Evolutionary conservation across 306 rosid species (phyloP).

Genomic region (Castanea sativa): DNA sequence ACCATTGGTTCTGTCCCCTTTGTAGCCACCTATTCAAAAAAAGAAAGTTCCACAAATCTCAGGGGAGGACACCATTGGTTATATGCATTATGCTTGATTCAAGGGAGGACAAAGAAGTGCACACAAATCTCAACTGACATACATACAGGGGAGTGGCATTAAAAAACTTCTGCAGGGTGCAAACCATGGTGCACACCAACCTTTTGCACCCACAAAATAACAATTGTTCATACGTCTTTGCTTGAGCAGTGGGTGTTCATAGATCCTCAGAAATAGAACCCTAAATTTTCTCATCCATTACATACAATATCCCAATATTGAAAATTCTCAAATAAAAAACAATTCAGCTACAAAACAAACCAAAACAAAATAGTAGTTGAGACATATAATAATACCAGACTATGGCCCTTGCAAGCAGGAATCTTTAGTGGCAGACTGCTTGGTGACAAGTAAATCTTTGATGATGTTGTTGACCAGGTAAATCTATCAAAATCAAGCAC

Average conservation of each 20-base stretch:
- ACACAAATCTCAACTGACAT: not conserved
- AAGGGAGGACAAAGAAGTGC: not conserved
- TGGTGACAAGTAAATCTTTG: constrained; percentile 85
- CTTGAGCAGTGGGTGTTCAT: not conserved
- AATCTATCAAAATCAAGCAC: constrained; percentile 82
- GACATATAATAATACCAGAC: constrained; percentile 51
- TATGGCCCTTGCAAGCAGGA: constrained; percentile 95
- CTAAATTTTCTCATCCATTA: not conserved
- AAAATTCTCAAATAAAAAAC: not conserved
- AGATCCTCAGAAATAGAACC: not conserved
- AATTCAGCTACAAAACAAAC: not conserved
- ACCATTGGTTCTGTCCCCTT: constrained; percentile 53
- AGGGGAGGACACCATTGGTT: too few species aligned
- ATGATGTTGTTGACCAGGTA: constrained; percentile 75
- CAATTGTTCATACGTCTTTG: too few species aligned
- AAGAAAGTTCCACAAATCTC: constrained; percentile 9
- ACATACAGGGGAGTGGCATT: not conserved
- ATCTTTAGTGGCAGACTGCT: constrained; percentile 83
- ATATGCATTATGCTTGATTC: not conserved
- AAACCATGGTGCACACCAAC: not conserved
- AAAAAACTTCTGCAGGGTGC: not conserved
- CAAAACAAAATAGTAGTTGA: constrained; percentile 3
- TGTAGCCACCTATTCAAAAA: constrained; percentile 45
- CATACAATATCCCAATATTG: not conserved
- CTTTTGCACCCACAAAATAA: not conserved